Conservation (phyloP, 441 rosid species). For the Euphorbia celastroides region DNA sequence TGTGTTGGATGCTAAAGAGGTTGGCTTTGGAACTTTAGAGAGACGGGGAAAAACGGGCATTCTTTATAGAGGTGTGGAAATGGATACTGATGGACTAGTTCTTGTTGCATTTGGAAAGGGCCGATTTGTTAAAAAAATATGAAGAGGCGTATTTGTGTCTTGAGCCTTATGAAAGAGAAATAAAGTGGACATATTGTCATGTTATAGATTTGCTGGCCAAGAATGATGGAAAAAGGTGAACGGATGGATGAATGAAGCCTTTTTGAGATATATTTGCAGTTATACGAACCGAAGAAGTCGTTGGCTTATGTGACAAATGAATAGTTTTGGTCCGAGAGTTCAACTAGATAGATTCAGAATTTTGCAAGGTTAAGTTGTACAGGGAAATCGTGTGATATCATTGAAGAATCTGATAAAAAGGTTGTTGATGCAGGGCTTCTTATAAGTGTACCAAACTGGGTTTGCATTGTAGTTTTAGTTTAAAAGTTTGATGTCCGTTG, state of each 20-base stretch:
- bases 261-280: background rate
- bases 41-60: constrained; percentile 53
- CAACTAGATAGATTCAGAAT: background rate
- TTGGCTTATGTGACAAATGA: background rate
- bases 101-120: constrained; percentile 62
- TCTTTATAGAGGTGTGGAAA: constrained; percentile 42
- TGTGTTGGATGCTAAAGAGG: constrained; percentile 37
- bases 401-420: no score
- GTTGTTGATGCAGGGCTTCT: background rate
- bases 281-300: background rate
- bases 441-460: background rate
- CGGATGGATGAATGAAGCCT: background rate
- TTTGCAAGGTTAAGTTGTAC: background rate
- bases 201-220: constrained; percentile 41
- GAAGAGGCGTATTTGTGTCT: constrained; percentile 35
- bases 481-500: background rate
- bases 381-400: background rate
- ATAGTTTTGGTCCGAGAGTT: background rate
- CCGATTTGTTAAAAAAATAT: constrained; percentile 38
- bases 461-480: background rate
- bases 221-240: constrained; percentile 15
- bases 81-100: constrained; percentile 60
- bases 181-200: constrained; percentile 38
- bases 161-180: constrained; percentile 30
- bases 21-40: constrained; percentile 42